These are phyloP conservation scores for Dictyostelium intermedium DNA, from an alignment of 78 protist genomes.

Conservation along the genomic window DNA sequence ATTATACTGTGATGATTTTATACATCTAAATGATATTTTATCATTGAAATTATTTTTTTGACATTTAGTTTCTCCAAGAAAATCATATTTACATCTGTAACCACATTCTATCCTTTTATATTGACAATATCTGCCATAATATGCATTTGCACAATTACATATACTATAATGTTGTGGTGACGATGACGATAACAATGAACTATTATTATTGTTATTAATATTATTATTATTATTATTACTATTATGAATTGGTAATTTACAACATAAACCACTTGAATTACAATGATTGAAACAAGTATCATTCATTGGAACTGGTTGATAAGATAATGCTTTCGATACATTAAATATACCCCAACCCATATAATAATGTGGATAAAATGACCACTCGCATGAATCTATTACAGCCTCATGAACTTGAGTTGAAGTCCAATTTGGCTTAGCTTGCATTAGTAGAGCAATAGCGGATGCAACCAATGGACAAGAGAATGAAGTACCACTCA, in stretches of 20 bases:
- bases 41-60: not conserved
- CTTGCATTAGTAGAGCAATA: slow-evolving; percentile 55
- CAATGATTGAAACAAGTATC: not conserved
- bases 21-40: not conserved
- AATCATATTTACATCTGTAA: not conserved
- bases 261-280: slow-evolving; percentile 43
- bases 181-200: not conserved
- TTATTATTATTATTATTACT: not conserved
- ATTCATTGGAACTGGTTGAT: not conserved
- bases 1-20: not conserved
- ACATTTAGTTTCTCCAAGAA: not conserved
- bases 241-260: not conserved
- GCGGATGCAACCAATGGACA: slow-evolving; percentile 63
- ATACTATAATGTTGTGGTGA: not conserved
- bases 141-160: slow-evolving; percentile 29
- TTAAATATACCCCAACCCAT: slow-evolving; percentile 53
- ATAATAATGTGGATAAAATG: not conserved
- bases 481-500: slow-evolving; percentile 63
- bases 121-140: slow-evolving; percentile 43
- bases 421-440: slow-evolving; percentile 62
- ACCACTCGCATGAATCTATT: not conserved
- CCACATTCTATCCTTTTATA: slow-evolving; percentile 20
- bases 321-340: not conserved
- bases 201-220: not conserved
- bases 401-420: slow-evolving; percentile 38